These are phyloP conservation scores for Orbilia oligospora DNA, from an alignment of 2,329 filamentous ascomycete genomes.

Conservation along the genomic window DNA sequence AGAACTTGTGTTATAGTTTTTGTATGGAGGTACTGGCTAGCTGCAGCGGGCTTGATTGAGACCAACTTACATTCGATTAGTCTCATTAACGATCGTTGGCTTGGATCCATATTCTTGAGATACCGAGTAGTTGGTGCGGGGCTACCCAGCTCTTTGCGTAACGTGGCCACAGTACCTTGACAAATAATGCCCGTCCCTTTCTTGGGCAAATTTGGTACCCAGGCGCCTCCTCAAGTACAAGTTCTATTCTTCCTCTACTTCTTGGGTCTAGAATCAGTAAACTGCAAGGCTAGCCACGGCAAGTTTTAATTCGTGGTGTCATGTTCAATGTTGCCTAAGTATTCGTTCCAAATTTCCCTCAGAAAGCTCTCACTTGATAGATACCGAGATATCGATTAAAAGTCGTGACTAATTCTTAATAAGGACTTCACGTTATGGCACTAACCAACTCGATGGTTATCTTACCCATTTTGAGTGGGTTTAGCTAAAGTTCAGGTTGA, in stretches of 20 bases:
- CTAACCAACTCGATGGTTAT: conserved; percentile 4
- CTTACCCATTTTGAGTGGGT: conserved; percentile 11
- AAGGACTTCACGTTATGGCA: conserved; percentile 34
- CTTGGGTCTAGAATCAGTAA: conserved; percentile 15
- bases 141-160: conserved; percentile 37
- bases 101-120: conserved; percentile 8
- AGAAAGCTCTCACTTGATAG: neutral
- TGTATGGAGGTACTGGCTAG: neutral
- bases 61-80: neutral
- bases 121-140: conserved; percentile 48
- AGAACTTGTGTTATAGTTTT: conserved; percentile 57
- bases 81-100: neutral
- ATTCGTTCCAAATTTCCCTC: conserved; percentile 12
- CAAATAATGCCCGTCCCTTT: conserved; percentile 31
- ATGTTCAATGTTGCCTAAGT: conserved; percentile 16
- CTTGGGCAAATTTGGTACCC: conserved; percentile 4
- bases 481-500: conserved; percentile 26
- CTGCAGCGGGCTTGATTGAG: neutral
- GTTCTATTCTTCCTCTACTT: conserved; percentile 1
- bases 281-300: conserved; percentile 1
- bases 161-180: conserved; percentile 42
- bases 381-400: conserved; percentile 2
- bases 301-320: conserved; percentile 7
- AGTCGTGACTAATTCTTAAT: neutral
- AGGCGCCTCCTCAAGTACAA: conserved; percentile 3